Evolutionary conservation across 176 grass and related monocot genomes (phyloP), one percentile per base, ranked within the genome.

Genomic region (Carex parvula): DNA sequence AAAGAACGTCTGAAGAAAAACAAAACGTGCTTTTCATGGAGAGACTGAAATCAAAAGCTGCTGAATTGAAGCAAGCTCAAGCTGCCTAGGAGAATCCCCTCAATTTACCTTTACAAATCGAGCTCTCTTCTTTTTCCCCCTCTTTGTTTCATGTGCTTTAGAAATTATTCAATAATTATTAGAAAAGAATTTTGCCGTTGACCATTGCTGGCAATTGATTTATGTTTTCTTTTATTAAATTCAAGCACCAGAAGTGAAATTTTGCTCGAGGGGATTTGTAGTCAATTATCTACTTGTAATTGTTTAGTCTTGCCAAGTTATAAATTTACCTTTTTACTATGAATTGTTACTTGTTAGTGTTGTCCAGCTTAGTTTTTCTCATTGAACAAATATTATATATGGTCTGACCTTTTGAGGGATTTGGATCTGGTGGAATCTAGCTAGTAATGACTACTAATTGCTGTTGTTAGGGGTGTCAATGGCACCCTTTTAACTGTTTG

Each of bases 11-110:
- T 94, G 18, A 89, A 91, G 86, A 88, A 87, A 44, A 98, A 94
- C 79, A 87, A 44, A 98, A 94, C 79, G 9, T 77, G 13, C 78
- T 91, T 17, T 98, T 98, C 84, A 98, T 98, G 92, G 89, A 98
- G 83, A 88, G 92, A 33, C 72, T 98, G 57, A 91, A 86, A 88
- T 84, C 79, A 15, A 98, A 94, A 84, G 87, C 69, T 44, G 41
- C 79, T 11, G 88, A 90, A 84, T 46, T 90, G 85, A 91, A 82
- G 89, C 66, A 48, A 84, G 84, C 82, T 85, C 85, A 62, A 81
- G 21, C 80, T 64, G 80, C 80, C 13, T 82, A 64, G 63, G 1
- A 48, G 7, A 67, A 30, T 65, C 24, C 16, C 18, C 39, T 82
- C 6, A n/a, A 82, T 52, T 86, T 46, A 73, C 48, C 37, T 77